A percentile compares a stretch with the other conserved stretches of the same genome.
Evolutionary conservation across 495 filamentous ascomycete genomes (phyloP).

Genomic region (Rhypophila decipiens): DNA sequence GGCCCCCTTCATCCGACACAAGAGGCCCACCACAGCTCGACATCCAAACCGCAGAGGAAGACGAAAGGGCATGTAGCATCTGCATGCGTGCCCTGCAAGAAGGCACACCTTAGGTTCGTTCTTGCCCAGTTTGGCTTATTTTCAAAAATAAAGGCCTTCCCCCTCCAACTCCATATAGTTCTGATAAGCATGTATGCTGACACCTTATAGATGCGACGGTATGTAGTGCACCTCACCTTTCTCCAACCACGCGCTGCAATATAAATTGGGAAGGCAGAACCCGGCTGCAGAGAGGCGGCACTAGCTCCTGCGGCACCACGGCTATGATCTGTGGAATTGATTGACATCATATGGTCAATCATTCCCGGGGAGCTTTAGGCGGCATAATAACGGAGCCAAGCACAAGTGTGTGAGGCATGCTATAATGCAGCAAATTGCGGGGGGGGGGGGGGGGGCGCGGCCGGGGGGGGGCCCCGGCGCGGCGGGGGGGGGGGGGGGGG

Average conservation of each 20-base stretch:
- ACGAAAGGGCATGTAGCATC: constrained; percentile 95
- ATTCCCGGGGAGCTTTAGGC: constrained; percentile 25
- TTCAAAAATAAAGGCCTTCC: constrained; percentile 3
- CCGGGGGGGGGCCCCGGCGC: no score
- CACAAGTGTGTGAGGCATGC: constrained; percentile 22
- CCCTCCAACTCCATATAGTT: no score
- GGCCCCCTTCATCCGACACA: constrained; percentile 24
- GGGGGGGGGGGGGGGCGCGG: no score
- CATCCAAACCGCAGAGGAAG: constrained; percentile 67
- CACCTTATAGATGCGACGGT: constrained; percentile 42
- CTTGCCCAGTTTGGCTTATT: constrained; percentile 7
- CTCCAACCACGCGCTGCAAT: constrained; percentile 12
- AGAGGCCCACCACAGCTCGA: constrained; percentile 33
- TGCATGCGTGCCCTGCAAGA: constrained; percentile 95
- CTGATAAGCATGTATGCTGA: no score
- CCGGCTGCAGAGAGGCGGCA: constrained; percentile 14
- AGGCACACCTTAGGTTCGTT: constrained; percentile 70
- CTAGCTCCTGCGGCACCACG: constrained; percentile 17
- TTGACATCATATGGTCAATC: constrained; percentile 25
- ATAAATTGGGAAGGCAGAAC: constrained; percentile 18
- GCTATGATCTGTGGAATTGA: constrained; percentile 20
- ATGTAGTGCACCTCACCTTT: constrained; percentile 26
- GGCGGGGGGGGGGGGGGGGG: no score
- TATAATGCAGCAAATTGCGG: constrained; percentile 14
- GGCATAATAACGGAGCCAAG: constrained; percentile 20